phyloP scores from a whole-genome alignment of 192 early-diverging fungal species.

The Coemansia guatemalensis region DNA sequence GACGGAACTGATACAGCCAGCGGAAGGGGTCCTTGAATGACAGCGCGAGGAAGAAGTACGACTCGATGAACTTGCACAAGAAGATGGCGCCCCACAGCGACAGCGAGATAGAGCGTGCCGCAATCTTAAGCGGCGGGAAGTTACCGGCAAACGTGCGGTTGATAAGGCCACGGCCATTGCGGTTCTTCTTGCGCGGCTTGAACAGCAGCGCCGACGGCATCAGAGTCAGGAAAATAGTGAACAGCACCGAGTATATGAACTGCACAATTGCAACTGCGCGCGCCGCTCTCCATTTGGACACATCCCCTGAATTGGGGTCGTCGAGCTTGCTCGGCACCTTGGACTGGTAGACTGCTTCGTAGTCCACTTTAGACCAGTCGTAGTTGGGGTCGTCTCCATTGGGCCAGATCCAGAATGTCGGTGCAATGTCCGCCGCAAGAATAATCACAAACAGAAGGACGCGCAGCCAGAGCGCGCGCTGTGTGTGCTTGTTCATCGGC shows the following conservation, averaged over 20 bases:
- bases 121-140: conserved; percentile 67
- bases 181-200: conserved; percentile 57
- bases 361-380: conserved; percentile 37
- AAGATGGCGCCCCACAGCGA: conserved; percentile 72
- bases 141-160: conserved; percentile 73
- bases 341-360: conserved; percentile 32
- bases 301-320: conserved; percentile 11
- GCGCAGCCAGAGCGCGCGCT: conserved; percentile 58
- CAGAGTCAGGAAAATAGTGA: conserved; percentile 65
- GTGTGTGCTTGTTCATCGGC: conserved; percentile 58
- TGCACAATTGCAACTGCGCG: conserved; percentile 66
- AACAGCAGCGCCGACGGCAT: conserved; percentile 67
- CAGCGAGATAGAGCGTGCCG: conserved; percentile 69
- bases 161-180: conserved; percentile 52
- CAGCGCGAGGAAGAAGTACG: conserved; percentile 79
- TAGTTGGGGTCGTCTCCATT: conserved; percentile 51
- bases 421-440: conserved; percentile 62
- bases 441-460: conserved; percentile 60
- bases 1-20: conserved; percentile 59
- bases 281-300: conserved; percentile 52
- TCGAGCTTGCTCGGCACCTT: conserved; percentile 30
- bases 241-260: conserved; percentile 65
- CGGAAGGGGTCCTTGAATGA: conserved; percentile 76
- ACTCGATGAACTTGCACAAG: conserved; percentile 74
- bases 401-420: conserved; percentile 60